Conservation (phyloP, 2,329 filamentous ascomycete species). For the Aureobasidium sp. region DNA sequence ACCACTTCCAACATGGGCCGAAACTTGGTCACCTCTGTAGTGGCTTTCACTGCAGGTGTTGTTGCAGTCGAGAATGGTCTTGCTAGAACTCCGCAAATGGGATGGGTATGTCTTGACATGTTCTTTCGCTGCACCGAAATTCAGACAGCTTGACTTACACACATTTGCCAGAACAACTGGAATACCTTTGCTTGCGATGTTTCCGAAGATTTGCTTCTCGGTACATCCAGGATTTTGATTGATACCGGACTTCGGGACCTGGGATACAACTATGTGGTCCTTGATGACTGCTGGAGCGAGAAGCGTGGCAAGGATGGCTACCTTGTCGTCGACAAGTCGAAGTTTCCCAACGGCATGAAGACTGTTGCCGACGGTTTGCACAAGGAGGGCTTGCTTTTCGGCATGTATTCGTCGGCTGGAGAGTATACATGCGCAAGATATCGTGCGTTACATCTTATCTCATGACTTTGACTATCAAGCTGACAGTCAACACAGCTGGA, state of each 20-base stretch:
- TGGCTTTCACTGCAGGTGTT: neutral
- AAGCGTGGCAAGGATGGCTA: constrained; percentile 40
- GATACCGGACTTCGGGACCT: constrained; percentile 41
- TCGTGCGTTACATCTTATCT: neutral
- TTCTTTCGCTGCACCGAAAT: neutral
- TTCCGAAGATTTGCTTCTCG: constrained; percentile 39
- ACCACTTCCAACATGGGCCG: neutral
- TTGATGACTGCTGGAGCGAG: constrained; percentile 49
- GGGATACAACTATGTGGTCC: constrained; percentile 45
- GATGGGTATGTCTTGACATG: constrained; percentile 27
- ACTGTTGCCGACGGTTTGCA: constrained; percentile 44
- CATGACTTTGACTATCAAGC: neutral
- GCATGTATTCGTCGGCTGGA: constrained; percentile 47
- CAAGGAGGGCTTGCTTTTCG: constrained; percentile 43
- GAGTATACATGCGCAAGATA: constrained; percentile 35
- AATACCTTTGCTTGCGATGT: constrained; percentile 45
- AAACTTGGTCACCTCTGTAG: neutral
- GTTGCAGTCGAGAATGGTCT: constrained; percentile 29
- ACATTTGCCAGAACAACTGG: constrained; percentile 31
- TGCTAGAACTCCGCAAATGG: constrained; percentile 33
- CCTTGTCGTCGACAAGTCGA: constrained; percentile 33
- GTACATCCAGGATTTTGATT: constrained; percentile 40
- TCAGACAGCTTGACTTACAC: too few relatives aligned
- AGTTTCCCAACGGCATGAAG: constrained; percentile 44
- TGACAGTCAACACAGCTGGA: constrained; percentile 25